Evolutionary conservation across 768 basidiomycete species (phyloP).

Genomic region (Leccinum arenicola): DNA sequence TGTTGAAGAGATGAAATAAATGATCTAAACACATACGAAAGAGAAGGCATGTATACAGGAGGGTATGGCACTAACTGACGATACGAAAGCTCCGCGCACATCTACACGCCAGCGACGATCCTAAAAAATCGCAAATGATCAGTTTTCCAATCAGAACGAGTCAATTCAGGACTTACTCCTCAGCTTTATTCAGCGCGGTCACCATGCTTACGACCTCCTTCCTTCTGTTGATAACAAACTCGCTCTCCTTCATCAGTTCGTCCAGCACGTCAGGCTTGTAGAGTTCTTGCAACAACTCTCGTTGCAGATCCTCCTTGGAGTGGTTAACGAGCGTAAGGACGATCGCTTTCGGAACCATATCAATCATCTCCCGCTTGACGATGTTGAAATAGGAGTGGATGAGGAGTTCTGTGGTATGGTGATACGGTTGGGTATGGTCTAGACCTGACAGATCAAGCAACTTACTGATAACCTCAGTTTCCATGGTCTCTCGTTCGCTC

Average conservation of each 20-base stretch:
- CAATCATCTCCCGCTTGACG: slow-evolving; percentile 98
- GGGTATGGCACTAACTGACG: slow-evolving; percentile 31
- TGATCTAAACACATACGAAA: slow-evolving; percentile 18
- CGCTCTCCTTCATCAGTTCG: slow-evolving; percentile 92
- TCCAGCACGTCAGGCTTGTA: slow-evolving; percentile 97
- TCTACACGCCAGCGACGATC: slow-evolving; percentile 63
- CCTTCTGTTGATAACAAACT: slow-evolving; percentile 82
- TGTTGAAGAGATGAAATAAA: slow-evolving; percentile 8
- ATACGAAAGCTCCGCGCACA: slow-evolving; percentile 4
- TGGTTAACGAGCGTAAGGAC: slow-evolving; percentile 86
- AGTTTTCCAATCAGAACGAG: slow-evolving; percentile 7
- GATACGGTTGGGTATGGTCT: slow-evolving; percentile 1
- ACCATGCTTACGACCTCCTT: slow-evolving; percentile 96
- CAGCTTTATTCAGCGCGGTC: slow-evolving; percentile 91
- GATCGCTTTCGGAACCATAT: slow-evolving; percentile 98
- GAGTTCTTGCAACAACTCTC: slow-evolving; percentile 90
- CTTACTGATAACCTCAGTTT: slow-evolving; percentile 99
- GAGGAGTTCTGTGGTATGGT: slow-evolving; percentile 71
- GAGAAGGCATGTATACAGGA: slow-evolving; percentile 22
- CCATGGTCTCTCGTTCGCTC: slow-evolving; percentile 94
- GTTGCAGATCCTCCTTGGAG: slow-evolving; percentile 93
- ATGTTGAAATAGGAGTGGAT: slow-evolving; percentile 98
- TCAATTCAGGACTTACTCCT: slow-evolving; percentile 74
- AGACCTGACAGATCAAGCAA: slow-evolving; percentile 13
- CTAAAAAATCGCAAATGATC: slow-evolving; percentile 28